phyloP scores from a whole-genome alignment of 768 basidiomycete species.

The Trichaptum fuscoviolaceum region DNA sequence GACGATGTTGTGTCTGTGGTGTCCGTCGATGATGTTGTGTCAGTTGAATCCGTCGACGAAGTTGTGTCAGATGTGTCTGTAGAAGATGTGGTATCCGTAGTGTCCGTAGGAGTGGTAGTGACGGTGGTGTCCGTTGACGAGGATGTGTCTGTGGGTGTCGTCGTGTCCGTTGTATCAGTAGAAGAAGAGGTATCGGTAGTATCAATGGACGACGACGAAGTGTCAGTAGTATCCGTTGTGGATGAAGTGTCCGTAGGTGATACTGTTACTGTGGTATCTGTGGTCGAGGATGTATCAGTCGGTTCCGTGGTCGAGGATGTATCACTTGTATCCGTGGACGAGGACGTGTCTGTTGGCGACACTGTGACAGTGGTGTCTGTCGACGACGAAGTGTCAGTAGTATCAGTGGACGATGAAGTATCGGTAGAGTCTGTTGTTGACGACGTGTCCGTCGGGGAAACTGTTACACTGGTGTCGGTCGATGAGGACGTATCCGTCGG shows the following conservation, averaged over 20 bases:
- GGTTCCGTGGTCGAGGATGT: background rate
- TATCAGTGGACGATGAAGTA: background rate
- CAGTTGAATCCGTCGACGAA: too few species aligned
- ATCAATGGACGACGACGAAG: background rate
- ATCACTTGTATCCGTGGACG: background rate
- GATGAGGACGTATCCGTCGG: background rate
- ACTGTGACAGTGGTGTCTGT: background rate
- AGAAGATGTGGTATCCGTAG: too few species aligned
- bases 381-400: background rate
- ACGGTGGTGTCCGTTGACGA: too few species aligned
- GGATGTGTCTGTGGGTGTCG: too few species aligned
- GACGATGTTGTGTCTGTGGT: too few species aligned
- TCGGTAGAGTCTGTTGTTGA: background rate
- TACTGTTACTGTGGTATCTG: background rate
- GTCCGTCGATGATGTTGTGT: too few species aligned
- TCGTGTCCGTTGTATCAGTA: background rate
- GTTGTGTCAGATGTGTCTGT: too few species aligned
- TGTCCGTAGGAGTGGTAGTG: too few species aligned
- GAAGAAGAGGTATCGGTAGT: background rate
- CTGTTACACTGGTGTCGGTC: background rate
- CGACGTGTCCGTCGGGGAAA: background rate
- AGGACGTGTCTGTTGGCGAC: background rate
- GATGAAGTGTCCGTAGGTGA: background rate
- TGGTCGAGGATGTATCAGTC: background rate
- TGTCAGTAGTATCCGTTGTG: background rate